Base-by-base conservation (phyloP, 2,329 filamentous ascomycete species). In the Trichoderma sp. region DNA sequence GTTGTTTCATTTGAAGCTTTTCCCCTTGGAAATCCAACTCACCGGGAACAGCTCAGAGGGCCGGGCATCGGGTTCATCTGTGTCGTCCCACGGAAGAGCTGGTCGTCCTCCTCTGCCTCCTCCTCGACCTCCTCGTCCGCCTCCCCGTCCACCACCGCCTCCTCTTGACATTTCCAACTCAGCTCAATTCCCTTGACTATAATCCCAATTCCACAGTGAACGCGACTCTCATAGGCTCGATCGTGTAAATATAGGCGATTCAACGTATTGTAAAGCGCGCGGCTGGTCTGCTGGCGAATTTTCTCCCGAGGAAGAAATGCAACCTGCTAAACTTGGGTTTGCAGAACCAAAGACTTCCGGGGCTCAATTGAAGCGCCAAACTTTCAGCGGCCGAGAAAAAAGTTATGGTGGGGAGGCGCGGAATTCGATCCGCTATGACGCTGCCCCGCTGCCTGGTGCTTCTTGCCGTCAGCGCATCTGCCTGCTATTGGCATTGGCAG, bases 21-120 rank as follows among this genome's bases (percentile, higher is more conserved):
- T 11, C 18, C 32, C 12, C n/a, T 62, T 39, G n/a, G 58, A 51
- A 15, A 24, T 39, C 26, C 21, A 12, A 76, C 84, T 73, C 79
- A 88, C 87, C 0, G 88, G 88, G 73, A 90, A 90, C 11, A 88
- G 84, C 74, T 90, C 88, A n/a, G 86, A 86, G 7, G 88, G 88
- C 36, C 86, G 83, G 66, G 84, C 84, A 77, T 89, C 86, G 9
- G 86, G 85, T 74, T 89, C 88, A 74, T 88, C 86, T 53, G 84
- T 82, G 21, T 80, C 83, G 58, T 85, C 84, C 85, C 87, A 89
- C 0, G 87, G 84, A 70, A 88, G 82, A 32, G 84, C 83, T 12
- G 83, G 84, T 21, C 83, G 79, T 61, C 85, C 83, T 58, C 81
- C 82, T 66, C 85, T 78, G n/a, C 82, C 81, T 61, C 85, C 85